Evolutionary conservation across 2,329 filamentous ascomycete species (phyloP).

Genomic region (Bipolaris bicolor): DNA sequence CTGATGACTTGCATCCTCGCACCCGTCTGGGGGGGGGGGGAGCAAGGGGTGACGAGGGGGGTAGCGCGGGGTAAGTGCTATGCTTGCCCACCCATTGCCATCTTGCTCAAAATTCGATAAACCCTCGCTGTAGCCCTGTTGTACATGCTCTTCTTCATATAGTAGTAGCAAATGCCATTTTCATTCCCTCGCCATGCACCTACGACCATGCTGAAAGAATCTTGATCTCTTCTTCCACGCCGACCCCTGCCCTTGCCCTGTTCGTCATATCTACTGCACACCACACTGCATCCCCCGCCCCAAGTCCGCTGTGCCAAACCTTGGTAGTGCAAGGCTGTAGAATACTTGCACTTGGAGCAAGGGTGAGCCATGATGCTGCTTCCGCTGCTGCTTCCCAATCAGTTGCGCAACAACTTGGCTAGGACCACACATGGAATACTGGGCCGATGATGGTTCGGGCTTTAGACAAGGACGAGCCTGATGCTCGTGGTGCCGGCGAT

Average conservation of each 20-base stretch:
- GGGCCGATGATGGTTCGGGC: slow-evolving; percentile 1
- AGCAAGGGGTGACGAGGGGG: slow-evolving; percentile 7
- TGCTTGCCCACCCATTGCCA: slow-evolving; percentile 24
- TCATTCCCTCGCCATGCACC: neutral
- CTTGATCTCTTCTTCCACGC: too few species aligned
- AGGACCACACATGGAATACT: neutral
- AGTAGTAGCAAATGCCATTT: neutral
- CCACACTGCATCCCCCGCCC: slow-evolving; percentile 6
- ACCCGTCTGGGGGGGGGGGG: slow-evolving; percentile 1
- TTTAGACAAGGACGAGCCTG: neutral
- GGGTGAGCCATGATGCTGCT: neutral
- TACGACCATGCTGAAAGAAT: neutral
- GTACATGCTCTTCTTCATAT: neutral
- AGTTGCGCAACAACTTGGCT: neutral
- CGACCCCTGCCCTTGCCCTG: neutral
- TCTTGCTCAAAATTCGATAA: slow-evolving; percentile 10
- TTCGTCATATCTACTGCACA: slow-evolving; percentile 2
- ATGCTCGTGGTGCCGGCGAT: neutral
- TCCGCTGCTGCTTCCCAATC: slow-evolving; percentile 6
- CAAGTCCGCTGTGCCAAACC: slow-evolving; percentile 1
- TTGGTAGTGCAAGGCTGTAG: slow-evolving; percentile 4
- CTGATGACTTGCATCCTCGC: slow-evolving; percentile 16
- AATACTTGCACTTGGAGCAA: neutral
- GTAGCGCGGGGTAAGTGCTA: slow-evolving; percentile 25
- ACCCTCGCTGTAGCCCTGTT: neutral